Base-by-base conservation (phyloP, 768 basidiomycete species). In the Leccinum incarnatum region DNA sequence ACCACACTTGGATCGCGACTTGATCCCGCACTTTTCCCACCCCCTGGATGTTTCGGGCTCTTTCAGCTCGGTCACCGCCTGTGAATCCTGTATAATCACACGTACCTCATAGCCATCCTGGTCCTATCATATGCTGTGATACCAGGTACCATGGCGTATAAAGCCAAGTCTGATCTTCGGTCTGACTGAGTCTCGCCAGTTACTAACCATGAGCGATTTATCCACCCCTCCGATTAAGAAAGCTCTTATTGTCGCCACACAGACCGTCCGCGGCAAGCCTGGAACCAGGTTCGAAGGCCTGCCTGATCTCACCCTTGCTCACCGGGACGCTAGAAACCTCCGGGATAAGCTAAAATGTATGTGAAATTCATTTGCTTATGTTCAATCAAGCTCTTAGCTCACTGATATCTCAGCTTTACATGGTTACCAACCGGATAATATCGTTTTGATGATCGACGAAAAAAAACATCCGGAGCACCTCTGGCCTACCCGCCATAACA, bases 371-470 rank as follows among this genome's bases (percentile, higher is more conserved):
- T 1, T n/a, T 2, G 4, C 14, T 45, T 52, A n/a, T 36, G 14
- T 47, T 48, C 48, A 42, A 49, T 54, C 27, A 15, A 47, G 57
- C 19, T 19, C 19, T 19, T 19, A 19, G 19, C 57, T 52, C 37
- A 61, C 23, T 27, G 0, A 19, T 42, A 30, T 23, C 17, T 12
- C 10, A 80, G 79, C 69, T 1, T 57, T 54, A 19, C 80, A 77
- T 53, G 70, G 62, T 2, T 84, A 84, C 61, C 51, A 68, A 1
- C 50, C 62, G 0, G 67, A 75, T 14, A 73, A 83, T 53, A 76
- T 84, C 34, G 75, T 69, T 0, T 62, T 79, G 0, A 75, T 86
- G 52, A 69, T 79, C 9, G 83, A 85, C 56, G 62, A 69, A 5
- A 25, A 19, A 8, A 6, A 1, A 5, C 66, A 73, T n/a, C 66